phyloP scores from a whole-genome alignment of 306 rosid species.

The Trichosanthes cucumerina region DNA sequence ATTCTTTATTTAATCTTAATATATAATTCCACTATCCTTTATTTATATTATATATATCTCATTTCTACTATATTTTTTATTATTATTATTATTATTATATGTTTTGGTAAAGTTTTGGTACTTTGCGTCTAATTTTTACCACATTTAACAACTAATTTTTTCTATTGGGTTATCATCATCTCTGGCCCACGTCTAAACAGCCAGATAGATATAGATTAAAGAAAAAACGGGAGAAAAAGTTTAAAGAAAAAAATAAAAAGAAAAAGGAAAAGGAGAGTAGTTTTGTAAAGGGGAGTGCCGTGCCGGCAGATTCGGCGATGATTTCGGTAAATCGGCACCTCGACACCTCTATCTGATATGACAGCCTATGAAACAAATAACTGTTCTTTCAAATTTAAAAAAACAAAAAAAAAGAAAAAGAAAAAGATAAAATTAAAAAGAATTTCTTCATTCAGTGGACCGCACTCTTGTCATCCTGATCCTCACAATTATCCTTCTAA shows the following conservation, averaged over 20 bases:
- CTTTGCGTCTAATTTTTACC: no score
- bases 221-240: background rate
- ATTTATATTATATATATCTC: no score
- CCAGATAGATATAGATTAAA: background rate
- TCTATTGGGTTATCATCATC: no score
- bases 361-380: background rate
- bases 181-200: background rate
- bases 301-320: constrained; percentile 9
- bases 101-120: no score
- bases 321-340: background rate
- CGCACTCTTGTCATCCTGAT: background rate
- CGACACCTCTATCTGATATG: background rate
- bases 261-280: background rate
- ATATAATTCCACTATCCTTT: no score
- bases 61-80: no score
- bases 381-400: no score
- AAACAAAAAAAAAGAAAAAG: background rate
- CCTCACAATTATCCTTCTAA: background rate
- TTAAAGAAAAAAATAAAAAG: background rate
- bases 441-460: background rate
- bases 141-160: no score
- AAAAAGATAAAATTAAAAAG: no score
- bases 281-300: background rate
- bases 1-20: no score
- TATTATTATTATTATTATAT: no score